Percentiles rank a stretch among this genome's conserved stretches.
Conservation (phyloP, 2,329 filamentous ascomycete genomes). For the Fusarium domesticum region DNA sequence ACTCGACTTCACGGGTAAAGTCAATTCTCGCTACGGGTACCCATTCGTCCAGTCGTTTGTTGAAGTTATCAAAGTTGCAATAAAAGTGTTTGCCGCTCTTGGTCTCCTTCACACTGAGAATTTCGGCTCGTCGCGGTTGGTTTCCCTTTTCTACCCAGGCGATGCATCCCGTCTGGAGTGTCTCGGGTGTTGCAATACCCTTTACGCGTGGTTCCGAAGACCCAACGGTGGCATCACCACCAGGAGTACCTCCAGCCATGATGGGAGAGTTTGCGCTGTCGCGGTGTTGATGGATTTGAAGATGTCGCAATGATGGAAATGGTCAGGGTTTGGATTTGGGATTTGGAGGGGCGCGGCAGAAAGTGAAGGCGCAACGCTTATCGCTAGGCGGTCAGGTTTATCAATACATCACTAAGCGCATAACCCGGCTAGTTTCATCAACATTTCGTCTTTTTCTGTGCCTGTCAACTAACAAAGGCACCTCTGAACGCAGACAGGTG, state of each 20-base stretch:
- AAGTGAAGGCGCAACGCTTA: slow-evolving; percentile 22
- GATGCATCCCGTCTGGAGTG: slow-evolving; percentile 63
- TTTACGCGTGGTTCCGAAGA: slow-evolving; percentile 62
- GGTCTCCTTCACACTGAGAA: slow-evolving; percentile 87
- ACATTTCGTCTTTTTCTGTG: background rate
- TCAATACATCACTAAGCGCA: slow-evolving; percentile 22
- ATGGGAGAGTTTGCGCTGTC: slow-evolving; percentile 33
- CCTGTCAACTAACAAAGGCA: no score
- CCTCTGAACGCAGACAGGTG: slow-evolving; percentile 5
- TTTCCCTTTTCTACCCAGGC: slow-evolving; percentile 69
- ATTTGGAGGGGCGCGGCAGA: slow-evolving; percentile 31
- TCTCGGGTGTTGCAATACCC: slow-evolving; percentile 79
- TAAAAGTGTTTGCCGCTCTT: slow-evolving; percentile 89
- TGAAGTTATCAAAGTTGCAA: slow-evolving; percentile 98
- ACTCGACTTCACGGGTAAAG: slow-evolving; percentile 87
- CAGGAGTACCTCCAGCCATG: slow-evolving; percentile 52
- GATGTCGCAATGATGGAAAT: slow-evolving; percentile 10
- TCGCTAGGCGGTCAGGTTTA: slow-evolving; percentile 26
- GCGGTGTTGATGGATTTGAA: slow-evolving; percentile 1
- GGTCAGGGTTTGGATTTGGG: slow-evolving; percentile 6
- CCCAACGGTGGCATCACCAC: slow-evolving; percentile 54
- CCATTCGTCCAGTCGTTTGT: slow-evolving; percentile 86
- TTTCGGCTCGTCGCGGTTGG: slow-evolving; percentile 86
- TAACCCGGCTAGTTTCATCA: slow-evolving; percentile 16
- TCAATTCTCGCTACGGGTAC: slow-evolving; percentile 79